Evolutionary conservation across 2,329 filamentous ascomycete species (phyloP), one percentile per base, ranked within the genome.

Genomic region (Fusarium continuum): DNA sequence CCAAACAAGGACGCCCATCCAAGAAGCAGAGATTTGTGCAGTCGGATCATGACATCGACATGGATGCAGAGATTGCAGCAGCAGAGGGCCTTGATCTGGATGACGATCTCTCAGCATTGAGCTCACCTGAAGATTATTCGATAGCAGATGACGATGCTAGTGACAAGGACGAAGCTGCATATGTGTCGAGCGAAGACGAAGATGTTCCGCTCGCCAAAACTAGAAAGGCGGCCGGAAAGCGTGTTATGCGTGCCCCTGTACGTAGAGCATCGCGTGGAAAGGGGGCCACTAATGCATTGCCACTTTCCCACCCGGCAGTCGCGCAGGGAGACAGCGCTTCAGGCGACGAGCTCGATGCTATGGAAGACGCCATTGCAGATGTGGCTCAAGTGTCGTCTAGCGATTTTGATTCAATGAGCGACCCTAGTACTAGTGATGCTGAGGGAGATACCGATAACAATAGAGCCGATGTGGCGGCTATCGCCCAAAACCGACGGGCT

Each of bases 1-100:
- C 43, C 9, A 67, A 51, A 20, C 47, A 51, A 14, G 55, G 64
- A 14, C 73, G 69, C 4, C 69, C 68, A 11, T 28, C 61, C 14
- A 79, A 78, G 55, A 77, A 62, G 51, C 53, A 47, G 26, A 73
- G 61, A 47, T 50, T 71, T 10, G 65, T 75, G 51, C 72, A 75
- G 47, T 76, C 74, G 1, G 72, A 76, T 6, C 70, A 72, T 5
- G 60, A 70, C 8, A 69, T 74, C 8, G 67, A 77, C 9, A 68
- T 75, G 61, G 74, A 75, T 51, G 67, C 68, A 6, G 75, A 76
- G 45, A 55, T 74, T 54, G 72, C 74, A 26, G 68, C 65, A 4
- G 70, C 53, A 4, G 59, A 48, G 14, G 68, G 50, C 5, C 20
- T 74, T 6, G 61, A 62, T 11, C 41, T 60, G 8, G 60, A 61